Percentiles rank a stretch among this genome's conserved stretches.
These are phyloP conservation scores for Clarireedia monteithiana DNA, from an alignment of 2,329 filamentous ascomycete species.

Conservation along the genomic window DNA sequence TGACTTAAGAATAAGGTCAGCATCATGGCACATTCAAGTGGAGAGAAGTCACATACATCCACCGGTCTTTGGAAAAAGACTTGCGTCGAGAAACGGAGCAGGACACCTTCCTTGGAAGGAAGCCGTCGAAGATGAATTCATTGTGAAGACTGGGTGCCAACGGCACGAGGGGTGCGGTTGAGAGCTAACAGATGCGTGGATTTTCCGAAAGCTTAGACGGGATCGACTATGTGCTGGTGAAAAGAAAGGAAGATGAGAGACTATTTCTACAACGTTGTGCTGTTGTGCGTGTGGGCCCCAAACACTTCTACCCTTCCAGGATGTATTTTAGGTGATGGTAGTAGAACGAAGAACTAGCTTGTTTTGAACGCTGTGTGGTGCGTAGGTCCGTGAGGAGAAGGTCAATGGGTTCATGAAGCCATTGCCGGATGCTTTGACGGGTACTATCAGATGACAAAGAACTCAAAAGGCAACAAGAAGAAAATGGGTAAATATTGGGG, in stretches of 20 bases:
- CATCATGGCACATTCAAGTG: background rate
- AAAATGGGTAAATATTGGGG: background rate
- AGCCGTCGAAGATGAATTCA: constrained; percentile 12
- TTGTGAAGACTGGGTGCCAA: background rate
- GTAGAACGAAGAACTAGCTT: background rate
- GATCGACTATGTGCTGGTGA: background rate
- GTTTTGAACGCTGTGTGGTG: constrained; percentile 14
- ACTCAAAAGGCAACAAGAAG: constrained; percentile 1
- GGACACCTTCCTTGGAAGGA: constrained; percentile 40
- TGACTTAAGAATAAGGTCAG: constrained; percentile 31
- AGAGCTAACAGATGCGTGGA: background rate
- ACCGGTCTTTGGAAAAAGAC: constrained; percentile 48
- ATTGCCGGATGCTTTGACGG: constrained; percentile 11
- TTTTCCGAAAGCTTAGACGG: background rate
- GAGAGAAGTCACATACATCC: constrained; percentile 51
- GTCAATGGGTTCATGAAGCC: constrained; percentile 15
- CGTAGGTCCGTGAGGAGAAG: constrained; percentile 9
- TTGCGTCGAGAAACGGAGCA: constrained; percentile 59
- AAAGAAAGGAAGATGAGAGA: background rate
- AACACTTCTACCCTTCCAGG: background rate
- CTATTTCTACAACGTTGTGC: background rate
- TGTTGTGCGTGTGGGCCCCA: background rate
- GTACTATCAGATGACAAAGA: constrained; percentile 5
- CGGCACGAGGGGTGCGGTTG: background rate
- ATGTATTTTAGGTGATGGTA: background rate